phyloP scores from a whole-genome alignment of 1,284 basidiomycete genomes.

The Singerocomus inundabilis region DNA sequence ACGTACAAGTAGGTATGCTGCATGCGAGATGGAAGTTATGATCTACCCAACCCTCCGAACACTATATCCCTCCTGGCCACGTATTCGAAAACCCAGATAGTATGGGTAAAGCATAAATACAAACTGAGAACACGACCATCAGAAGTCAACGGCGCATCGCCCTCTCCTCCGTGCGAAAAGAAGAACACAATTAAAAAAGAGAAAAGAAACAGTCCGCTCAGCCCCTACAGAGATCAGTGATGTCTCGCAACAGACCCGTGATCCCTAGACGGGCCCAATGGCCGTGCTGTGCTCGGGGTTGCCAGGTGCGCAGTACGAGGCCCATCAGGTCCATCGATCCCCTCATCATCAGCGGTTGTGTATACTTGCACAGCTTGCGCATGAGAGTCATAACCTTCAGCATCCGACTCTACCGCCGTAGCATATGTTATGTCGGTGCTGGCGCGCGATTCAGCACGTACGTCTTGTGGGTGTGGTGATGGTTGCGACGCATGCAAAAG shows the following conservation, averaged over 20 bases:
- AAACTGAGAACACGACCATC: background rate
- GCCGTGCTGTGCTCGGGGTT: constrained; percentile 20
- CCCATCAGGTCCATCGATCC: constrained; percentile 1
- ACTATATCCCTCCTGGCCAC: no score
- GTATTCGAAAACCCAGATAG: no score
- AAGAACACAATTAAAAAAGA: no score
- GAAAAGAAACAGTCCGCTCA: background rate
- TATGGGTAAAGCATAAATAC: constrained; percentile 4
- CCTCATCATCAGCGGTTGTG: constrained; percentile 6
- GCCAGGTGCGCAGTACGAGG: constrained; percentile 18
- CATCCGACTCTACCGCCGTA: constrained; percentile 7
- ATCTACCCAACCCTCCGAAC: background rate
- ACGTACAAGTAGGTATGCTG: background rate
- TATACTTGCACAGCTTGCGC: background rate
- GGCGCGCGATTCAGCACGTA: constrained; percentile 11
- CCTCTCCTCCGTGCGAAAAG: background rate
- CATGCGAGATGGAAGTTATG: background rate
- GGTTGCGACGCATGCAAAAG: background rate
- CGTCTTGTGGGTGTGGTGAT: background rate
- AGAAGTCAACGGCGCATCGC: background rate
- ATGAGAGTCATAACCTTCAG: background rate
- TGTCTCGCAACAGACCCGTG: background rate
- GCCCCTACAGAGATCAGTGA: background rate
- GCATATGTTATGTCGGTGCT: constrained; percentile 16
- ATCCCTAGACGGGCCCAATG: constrained; percentile 1